Evolutionary conservation across 805 yeast genomes (phyloP).

Genomic region (Ogataea ganodermae): DNA sequence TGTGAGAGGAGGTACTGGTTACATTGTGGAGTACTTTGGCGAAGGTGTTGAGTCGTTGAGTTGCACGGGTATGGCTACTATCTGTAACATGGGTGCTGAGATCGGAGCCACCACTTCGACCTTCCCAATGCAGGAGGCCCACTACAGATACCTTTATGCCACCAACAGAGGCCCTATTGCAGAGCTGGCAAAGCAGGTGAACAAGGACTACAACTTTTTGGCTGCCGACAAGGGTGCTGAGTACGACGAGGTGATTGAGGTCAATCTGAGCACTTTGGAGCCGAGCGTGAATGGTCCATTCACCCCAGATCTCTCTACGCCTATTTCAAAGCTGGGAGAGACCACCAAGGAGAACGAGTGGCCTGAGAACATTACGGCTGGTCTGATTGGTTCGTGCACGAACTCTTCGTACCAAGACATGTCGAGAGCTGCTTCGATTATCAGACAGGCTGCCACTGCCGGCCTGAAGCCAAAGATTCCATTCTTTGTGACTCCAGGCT

Average conservation of each 20-base stretch:
- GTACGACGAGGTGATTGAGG: slow-evolving; percentile 91
- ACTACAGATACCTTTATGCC: slow-evolving; percentile 81
- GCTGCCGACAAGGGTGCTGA: slow-evolving; percentile 90
- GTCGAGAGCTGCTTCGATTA: slow-evolving; percentile 94
- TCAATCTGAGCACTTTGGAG: slow-evolving; percentile 85
- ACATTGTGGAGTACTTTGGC: slow-evolving; percentile 94
- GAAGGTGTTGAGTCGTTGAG: slow-evolving; percentile 90
- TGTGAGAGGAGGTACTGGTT: slow-evolving; percentile 98
- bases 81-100: slow-evolving; percentile 99
- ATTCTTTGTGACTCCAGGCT: slow-evolving; percentile 95
- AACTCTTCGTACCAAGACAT: slow-evolving; percentile 98
- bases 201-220: slow-evolving; percentile 61
- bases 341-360: slow-evolving; percentile 83
- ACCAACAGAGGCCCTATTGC: slow-evolving; percentile 87
- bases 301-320: slow-evolving; percentile 97
- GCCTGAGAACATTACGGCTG: slow-evolving; percentile 93
- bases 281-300: slow-evolving; percentile 98
- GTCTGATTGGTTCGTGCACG: slow-evolving; percentile 97
- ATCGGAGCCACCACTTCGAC: slow-evolving; percentile 98
- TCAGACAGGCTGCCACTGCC: slow-evolving; percentile 84
- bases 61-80: slow-evolving; percentile 99
- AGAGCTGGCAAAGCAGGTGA: slow-evolving; percentile 71
- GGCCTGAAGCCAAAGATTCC: slow-evolving; percentile 92
- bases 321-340: slow-evolving; percentile 82
- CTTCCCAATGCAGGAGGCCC: slow-evolving; percentile 93